Percentiles rank a stretch among this genome's conserved stretches.
Evolutionary conservation across 1,139 yeast genomes (phyloP).

Genomic region (Kodamaea arcana): DNA sequence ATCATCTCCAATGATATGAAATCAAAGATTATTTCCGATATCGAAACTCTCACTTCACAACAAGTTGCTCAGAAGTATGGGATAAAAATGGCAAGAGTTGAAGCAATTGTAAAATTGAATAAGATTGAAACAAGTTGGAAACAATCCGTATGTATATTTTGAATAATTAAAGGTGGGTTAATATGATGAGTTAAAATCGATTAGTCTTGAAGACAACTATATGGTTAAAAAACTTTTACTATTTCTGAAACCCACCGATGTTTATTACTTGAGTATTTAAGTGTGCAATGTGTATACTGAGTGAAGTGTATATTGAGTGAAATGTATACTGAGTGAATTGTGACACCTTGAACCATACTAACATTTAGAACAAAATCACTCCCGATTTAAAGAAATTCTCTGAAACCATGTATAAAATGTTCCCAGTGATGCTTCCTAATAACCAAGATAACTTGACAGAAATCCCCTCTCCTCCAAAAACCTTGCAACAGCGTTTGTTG

Average conservation of each 20-base stretch:
- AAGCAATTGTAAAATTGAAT: constrained; percentile 71
- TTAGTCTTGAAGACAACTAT: constrained; percentile 75
- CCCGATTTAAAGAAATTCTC: constrained; percentile 56
- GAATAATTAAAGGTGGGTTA: neutral
- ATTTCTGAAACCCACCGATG: constrained; percentile 1
- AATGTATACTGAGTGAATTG: too few species aligned
- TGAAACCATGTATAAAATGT: constrained; percentile 66
- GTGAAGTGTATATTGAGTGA: too few species aligned
- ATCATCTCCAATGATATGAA: constrained; percentile 58
- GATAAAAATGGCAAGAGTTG: constrained; percentile 78
- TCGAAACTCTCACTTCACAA: constrained; percentile 53
- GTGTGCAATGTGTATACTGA: too few species aligned
- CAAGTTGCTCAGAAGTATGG: constrained; percentile 79
- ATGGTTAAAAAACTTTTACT: constrained; percentile 46
- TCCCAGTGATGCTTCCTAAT: constrained; percentile 57
- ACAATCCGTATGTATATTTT: constrained; percentile 50
- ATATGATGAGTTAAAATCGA: constrained; percentile 55
- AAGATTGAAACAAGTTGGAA: constrained; percentile 61
- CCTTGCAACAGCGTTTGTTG: constrained; percentile 77
- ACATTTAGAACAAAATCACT: constrained; percentile 41
- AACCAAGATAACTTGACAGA: constrained; percentile 78
- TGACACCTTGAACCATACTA: constrained; percentile 28
- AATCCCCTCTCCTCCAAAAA: constrained; percentile 86
- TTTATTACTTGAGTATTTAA: neutral
- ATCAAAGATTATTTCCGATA: constrained; percentile 54